Conservation (phyloP, 2,329 filamentous ascomycete species). For the Aspergillus sp. region DNA sequence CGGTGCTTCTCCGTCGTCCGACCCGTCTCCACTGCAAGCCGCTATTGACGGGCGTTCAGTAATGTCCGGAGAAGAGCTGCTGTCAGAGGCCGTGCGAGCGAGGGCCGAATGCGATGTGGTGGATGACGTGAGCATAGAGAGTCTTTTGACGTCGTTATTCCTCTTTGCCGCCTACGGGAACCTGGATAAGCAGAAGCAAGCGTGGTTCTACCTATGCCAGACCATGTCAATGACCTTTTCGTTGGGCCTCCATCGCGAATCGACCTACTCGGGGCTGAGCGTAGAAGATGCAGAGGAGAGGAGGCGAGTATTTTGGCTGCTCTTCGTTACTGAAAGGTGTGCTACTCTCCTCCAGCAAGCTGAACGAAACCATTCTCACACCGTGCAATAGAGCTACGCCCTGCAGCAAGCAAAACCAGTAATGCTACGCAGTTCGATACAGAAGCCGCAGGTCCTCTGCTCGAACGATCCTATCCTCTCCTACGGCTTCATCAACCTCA, state of each 20-base stretch:
- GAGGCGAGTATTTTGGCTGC: constrained; percentile 62
- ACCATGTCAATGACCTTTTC: constrained; percentile 55
- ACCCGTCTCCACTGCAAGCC: constrained; percentile 27
- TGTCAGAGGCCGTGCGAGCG: constrained; percentile 53
- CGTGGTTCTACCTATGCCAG: constrained; percentile 72
- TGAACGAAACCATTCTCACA: background rate
- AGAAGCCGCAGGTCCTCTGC: constrained; percentile 50
- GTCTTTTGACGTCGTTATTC: constrained; percentile 63
- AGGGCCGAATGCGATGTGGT: constrained; percentile 32
- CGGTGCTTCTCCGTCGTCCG: constrained; percentile 16
- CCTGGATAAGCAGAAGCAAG: constrained; percentile 62
- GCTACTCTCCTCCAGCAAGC: constrained; percentile 9
- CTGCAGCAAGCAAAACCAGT: constrained; percentile 61
- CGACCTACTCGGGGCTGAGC: constrained; percentile 39
- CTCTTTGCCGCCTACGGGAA: constrained; percentile 64
- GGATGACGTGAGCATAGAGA: constrained; percentile 32
- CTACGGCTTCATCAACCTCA: constrained; percentile 33
- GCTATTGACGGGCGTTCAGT: constrained; percentile 49
- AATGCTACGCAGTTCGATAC: constrained; percentile 59
- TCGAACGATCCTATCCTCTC: constrained; percentile 44
- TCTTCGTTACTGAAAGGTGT: constrained; percentile 62
- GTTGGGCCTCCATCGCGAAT: constrained; percentile 35
- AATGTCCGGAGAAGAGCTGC: constrained; percentile 54
- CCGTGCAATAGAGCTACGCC: constrained; percentile 52
- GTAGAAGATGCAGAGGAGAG: constrained; percentile 52